These are phyloP conservation scores for Nicotiana otophora DNA, from an alignment of 257 asterid genomes.

Conservation along the genomic window DNA sequence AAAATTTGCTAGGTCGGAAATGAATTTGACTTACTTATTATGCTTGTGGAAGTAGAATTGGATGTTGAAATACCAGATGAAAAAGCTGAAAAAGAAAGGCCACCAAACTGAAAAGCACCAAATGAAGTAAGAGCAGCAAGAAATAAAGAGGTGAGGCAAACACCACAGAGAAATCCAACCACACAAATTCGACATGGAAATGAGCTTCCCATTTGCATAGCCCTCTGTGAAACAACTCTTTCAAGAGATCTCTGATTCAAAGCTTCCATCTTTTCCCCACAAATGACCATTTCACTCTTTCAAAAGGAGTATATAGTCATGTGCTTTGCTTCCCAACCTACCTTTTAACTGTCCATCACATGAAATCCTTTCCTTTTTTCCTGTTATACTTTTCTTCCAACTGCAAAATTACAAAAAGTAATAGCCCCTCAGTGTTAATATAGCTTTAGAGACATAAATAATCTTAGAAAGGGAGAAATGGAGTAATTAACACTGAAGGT, in stretches of 20 bases:
- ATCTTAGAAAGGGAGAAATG: background rate
- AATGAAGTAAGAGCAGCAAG: slow-evolving; percentile 62
- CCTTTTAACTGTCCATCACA: slow-evolving; percentile 45
- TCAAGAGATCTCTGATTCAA: slow-evolving; percentile 58
- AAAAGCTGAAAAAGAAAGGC: slow-evolving; percentile 35
- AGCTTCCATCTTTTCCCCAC: slow-evolving; percentile 42
- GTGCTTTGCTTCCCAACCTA: slow-evolving; percentile 29
- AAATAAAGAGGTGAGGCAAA: slow-evolving; percentile 77
- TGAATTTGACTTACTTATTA: slow-evolving; percentile 16
- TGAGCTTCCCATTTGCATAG: slow-evolving; percentile 65
- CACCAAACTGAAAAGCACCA: slow-evolving; percentile 41
- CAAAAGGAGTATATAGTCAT: background rate
- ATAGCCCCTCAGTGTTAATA: background rate
- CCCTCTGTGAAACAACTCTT: slow-evolving; percentile 74
- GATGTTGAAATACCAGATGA: slow-evolving; percentile 21
- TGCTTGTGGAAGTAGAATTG: slow-evolving; percentile 20
- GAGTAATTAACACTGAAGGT: background rate
- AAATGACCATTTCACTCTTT: slow-evolving; percentile 6
- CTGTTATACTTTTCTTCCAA: background rate
- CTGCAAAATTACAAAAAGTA: slow-evolving; percentile 13
- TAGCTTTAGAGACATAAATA: background rate
- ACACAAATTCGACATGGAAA: slow-evolving; percentile 78
- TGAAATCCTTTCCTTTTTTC: slow-evolving; percentile 15
- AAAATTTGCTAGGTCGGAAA: background rate
- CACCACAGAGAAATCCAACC: slow-evolving; percentile 75